These are phyloP conservation scores for Mycena rosella DNA, from an alignment of 768 basidiomycete genomes.

Conservation along the genomic window DNA sequence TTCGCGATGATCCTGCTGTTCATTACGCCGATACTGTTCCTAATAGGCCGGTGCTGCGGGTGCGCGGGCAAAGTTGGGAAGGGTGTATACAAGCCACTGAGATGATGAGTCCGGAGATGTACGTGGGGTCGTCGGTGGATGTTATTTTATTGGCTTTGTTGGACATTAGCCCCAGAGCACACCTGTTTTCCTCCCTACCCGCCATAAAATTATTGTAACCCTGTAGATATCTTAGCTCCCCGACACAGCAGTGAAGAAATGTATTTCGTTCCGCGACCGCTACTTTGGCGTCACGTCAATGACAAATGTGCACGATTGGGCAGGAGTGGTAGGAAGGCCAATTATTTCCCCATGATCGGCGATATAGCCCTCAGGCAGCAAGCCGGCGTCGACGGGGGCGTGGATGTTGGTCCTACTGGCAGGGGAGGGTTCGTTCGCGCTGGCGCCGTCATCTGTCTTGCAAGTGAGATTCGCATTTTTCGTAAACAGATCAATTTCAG, in stretches of 20 bases:
- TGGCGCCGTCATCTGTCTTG: too few species aligned
- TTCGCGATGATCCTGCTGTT: constrained; percentile 73
- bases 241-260: background rate
- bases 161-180: background rate
- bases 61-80: constrained; percentile 24
- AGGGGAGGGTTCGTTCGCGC: too few species aligned
- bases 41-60: constrained; percentile 33
- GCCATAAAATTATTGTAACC: background rate
- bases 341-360: too few species aligned
- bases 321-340: too few species aligned
- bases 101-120: background rate
- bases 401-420: too few species aligned
- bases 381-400: too few species aligned
- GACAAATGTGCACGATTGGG: too few species aligned
- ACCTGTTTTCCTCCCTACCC: background rate
- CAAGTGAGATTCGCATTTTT: too few species aligned
- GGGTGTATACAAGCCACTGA: constrained; percentile 29
- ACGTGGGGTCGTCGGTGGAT: background rate
- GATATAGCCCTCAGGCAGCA: too few species aligned
- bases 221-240: background rate
- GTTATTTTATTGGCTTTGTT: constrained; percentile 9
- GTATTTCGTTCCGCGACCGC: too few species aligned
- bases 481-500: too few species aligned
- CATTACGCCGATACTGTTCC: constrained; percentile 52
- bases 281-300: too few species aligned